Evolutionary conservation across 1,284 basidiomycete species (phyloP).

Genomic region (Leccinum fuscescens): DNA sequence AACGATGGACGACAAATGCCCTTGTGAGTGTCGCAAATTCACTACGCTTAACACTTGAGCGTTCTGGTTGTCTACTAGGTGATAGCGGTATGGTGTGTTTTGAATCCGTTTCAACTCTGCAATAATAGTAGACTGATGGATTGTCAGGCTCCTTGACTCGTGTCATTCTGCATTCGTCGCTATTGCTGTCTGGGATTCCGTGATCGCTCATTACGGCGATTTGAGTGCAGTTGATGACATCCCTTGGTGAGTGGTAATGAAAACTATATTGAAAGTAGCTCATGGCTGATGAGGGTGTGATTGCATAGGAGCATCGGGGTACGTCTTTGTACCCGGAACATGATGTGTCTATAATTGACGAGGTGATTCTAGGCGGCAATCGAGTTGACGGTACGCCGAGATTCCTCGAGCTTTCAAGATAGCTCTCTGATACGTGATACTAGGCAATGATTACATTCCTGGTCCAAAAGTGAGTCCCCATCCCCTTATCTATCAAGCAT

Average conservation of each 20-base stretch:
- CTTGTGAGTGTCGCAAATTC: slow-evolving; percentile 12
- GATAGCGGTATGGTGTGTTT: slow-evolving; percentile 18
- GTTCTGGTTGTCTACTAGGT: slow-evolving; percentile 14
- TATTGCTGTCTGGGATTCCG: slow-evolving; percentile 25
- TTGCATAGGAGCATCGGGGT: slow-evolving; percentile 26
- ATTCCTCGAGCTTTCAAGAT: not conserved
- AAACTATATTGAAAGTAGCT: not conserved
- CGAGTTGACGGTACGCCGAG: slow-evolving; percentile 17
- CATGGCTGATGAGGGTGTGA: not conserved
- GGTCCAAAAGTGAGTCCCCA: slow-evolving; percentile 16
- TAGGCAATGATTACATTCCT: slow-evolving; percentile 30
- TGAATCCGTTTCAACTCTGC: not conserved
- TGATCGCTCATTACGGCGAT: slow-evolving; percentile 21
- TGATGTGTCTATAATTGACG: not conserved
- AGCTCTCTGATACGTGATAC: not conserved
- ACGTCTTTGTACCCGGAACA: not conserved
- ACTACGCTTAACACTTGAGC: not conserved
- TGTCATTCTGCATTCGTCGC: slow-evolving; percentile 25
- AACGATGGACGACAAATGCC: slow-evolving; percentile 13
- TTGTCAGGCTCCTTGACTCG: slow-evolving; percentile 23
- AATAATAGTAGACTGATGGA: not conserved
- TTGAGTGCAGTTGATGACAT: slow-evolving; percentile 10
- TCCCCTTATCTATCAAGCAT: not conserved
- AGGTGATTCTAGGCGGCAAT: slow-evolving; percentile 15
- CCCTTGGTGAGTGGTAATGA: slow-evolving; percentile 20